Conservation (phyloP, 1,284 basidiomycete species). For the Somion occarium region DNA sequence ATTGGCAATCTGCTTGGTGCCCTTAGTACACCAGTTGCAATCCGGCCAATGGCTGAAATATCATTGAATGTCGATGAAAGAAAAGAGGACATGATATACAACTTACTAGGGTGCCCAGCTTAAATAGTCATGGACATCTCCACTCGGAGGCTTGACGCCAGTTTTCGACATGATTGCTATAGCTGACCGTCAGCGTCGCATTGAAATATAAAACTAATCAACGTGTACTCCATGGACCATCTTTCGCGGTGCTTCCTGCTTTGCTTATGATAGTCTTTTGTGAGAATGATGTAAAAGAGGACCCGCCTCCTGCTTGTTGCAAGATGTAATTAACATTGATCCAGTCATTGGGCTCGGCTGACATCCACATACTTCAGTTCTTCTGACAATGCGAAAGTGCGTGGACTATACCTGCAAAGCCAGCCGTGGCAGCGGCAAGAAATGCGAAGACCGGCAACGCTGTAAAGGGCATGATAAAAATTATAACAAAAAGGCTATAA, state of each 20-base stretch:
- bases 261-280: constrained; percentile 38
- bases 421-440: constrained; percentile 3
- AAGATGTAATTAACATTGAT: constrained; percentile 28
- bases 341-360: constrained; percentile 32
- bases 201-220: constrained; percentile 21
- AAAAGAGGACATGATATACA: not conserved
- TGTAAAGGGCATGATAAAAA: not conserved
- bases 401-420: constrained; percentile 7
- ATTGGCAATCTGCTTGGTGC: constrained; percentile 23
- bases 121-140: constrained; percentile 45
- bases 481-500: no score
- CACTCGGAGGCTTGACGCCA: constrained; percentile 28
- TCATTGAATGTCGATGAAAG: not conserved
- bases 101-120: constrained; percentile 59
- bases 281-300: constrained; percentile 32
- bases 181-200: not conserved
- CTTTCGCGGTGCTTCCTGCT: constrained; percentile 36
- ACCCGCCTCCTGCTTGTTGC: constrained; percentile 18
- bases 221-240: constrained; percentile 50
- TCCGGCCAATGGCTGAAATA: constrained; percentile 54
- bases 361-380: not conserved
- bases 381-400: not conserved
- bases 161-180: constrained; percentile 20
- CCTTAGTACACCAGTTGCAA: constrained; percentile 37
- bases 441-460: not conserved